Percentiles rank a stretch among this genome's conserved stretches.
phyloP scores from a whole-genome alignment of 257 asterid species.

The Ophiorrhiza pumila region DNA sequence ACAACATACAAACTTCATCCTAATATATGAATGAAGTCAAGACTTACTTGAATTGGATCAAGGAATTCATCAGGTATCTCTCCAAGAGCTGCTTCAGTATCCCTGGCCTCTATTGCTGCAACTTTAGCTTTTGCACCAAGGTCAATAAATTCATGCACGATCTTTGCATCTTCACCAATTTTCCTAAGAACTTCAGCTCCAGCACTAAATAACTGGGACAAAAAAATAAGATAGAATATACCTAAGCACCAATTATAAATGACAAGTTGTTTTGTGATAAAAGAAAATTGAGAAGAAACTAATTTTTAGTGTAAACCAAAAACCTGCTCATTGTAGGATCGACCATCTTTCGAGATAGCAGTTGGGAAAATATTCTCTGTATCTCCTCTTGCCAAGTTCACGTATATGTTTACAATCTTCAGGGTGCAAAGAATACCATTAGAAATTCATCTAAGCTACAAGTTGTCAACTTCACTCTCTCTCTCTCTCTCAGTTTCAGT shows the following conservation, averaged over 20 bases:
- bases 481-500: not conserved
- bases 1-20: not conserved
- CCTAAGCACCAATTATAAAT: conserved; percentile 10
- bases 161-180: conserved; percentile 74
- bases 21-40: not conserved
- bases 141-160: conserved; percentile 66
- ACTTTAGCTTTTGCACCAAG: conserved; percentile 77
- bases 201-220: conserved; percentile 70
- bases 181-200: conserved; percentile 76
- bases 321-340: conserved; percentile 94
- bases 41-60: conserved; percentile 89
- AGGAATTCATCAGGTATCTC: conserved; percentile 99
- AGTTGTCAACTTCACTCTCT: not conserved
- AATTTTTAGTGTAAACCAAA: not conserved
- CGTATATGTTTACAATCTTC: conserved; percentile 81
- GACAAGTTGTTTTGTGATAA: not conserved
- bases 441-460: conserved; percentile 4
- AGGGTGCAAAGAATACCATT: conserved; percentile 14
- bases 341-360: conserved; percentile 88
- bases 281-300: conserved; percentile 1
- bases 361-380: conserved; percentile 61
- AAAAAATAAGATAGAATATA: conserved; percentile 6
- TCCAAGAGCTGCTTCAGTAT: conserved; percentile 93
- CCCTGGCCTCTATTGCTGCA: conserved; percentile 89
- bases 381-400: conserved; percentile 88